Evolutionary conservation across 495 filamentous ascomycete species (phyloP).

Genomic region (Podospora pseudoanserina): DNA sequence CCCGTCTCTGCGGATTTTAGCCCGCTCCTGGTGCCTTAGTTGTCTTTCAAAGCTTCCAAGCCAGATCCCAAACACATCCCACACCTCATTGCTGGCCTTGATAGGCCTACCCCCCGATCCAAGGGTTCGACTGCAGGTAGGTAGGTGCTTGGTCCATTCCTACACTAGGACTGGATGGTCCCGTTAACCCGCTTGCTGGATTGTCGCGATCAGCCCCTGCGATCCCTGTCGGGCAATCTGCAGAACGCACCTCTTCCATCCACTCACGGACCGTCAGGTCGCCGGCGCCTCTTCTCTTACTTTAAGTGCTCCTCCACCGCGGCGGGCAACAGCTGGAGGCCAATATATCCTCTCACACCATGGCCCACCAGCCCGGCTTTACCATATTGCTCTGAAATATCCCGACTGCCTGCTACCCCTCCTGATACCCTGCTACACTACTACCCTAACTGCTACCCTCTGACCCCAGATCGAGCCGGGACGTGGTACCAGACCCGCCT

Average conservation of each 20-base stretch:
- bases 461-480: conserved; percentile 15
- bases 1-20: conserved; percentile 13
- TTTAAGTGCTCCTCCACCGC: conserved; percentile 25
- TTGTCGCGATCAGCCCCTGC: conserved; percentile 28
- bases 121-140: not conserved
- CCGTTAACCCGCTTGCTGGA: conserved; percentile 33
- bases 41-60: conserved; percentile 28
- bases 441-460: not conserved
- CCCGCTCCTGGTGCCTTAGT: conserved; percentile 12
- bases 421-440: not conserved
- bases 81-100: conserved; percentile 19
- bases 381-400: conserved; percentile 36
- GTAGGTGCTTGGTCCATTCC: conserved; percentile 12
- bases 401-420: conserved; percentile 27
- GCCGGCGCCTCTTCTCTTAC: conserved; percentile 19
- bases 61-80: conserved; percentile 26
- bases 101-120: conserved; percentile 18
- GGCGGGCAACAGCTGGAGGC: conserved; percentile 17
- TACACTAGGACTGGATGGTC: not conserved
- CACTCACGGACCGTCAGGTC: conserved; percentile 9
- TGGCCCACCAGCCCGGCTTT: conserved; percentile 36
- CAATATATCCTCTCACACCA: conserved; percentile 26
- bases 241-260: conserved; percentile 20
- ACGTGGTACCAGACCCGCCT: conserved; percentile 13
- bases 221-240: conserved; percentile 34